Percentiles rank a stretch among this genome's conserved stretches.
Evolutionary conservation across 2,329 filamentous ascomycete genomes (phyloP).

Genomic region (Pseudogymnoascus sp.): DNA sequence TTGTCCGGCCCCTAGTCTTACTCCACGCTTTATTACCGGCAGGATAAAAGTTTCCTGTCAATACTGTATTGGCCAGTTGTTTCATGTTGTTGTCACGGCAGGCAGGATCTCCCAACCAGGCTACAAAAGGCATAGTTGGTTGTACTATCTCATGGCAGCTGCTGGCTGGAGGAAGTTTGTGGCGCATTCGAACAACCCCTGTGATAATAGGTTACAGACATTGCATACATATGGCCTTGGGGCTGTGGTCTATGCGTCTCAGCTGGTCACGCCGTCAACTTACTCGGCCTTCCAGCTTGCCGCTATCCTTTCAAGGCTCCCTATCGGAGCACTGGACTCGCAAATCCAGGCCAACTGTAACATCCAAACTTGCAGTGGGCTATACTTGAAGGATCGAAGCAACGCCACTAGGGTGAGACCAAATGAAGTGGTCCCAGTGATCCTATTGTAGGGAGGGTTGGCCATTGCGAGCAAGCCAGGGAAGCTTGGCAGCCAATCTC

Average conservation of each 20-base stretch:
- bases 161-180: background rate
- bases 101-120: background rate
- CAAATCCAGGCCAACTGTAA: background rate
- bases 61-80: background rate
- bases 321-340: background rate
- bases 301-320: background rate
- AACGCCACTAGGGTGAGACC: background rate
- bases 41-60: background rate
- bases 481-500: background rate
- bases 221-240: background rate
- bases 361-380: background rate
- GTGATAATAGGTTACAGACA: background rate
- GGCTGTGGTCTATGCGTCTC: background rate
- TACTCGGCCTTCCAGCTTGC: background rate
- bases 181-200: background rate
- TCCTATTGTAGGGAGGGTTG: background rate
- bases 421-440: background rate
- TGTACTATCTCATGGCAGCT: background rate
- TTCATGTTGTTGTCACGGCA: background rate
- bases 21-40: background rate
- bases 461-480: background rate
- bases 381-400: background rate
- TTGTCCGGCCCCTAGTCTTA: slow-evolving; percentile 24
- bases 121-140: background rate
- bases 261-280: background rate